Evolutionary conservation across 2,329 filamentous ascomycete species (phyloP), one percentile per base, ranked within the genome.

Genomic region (Hortaea sp.): DNA sequence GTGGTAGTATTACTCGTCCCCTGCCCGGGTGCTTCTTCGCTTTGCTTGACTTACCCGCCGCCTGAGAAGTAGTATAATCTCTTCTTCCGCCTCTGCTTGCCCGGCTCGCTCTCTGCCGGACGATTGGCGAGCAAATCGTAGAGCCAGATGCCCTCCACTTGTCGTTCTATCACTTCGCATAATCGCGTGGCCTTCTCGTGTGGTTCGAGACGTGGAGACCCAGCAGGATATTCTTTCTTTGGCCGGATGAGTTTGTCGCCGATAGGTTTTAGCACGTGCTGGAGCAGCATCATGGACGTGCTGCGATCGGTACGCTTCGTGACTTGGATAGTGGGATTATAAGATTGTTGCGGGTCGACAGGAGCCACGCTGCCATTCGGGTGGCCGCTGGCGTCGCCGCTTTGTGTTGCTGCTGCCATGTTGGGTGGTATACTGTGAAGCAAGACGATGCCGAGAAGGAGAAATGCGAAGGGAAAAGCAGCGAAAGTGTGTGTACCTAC

Each of bases 51-150:
- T 20, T 20, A 20, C 3, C 73, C 74, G 5, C 77, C 77, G 1
- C 77, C 77, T 0, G 68, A 67, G 50, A 78, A 78, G 49, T 79
- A 80, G 49, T 75, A 72, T 27, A 81, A 61, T 4, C 65, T 58
- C 49, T 63, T 66, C 7, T n/a, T 41, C 27, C 42, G 32, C 13
- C 38, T 48, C 42, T 53, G 59, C 39, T 53, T 28, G 6, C 38
- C 9, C 37, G 37, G 37, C 7, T 10, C 37, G 10, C 7, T n/a
- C 10, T 39, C 37, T 3, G 28, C 39, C 11, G 39, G 37, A 12
- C 39, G 44, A 46, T 48, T 4, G 63, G 52, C 43, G 7, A 54
- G 40, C 5, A 74, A 49, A 42, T 73, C 70, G 59, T 75, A 76
- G 13, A 74, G 60, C 51, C 66, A 66, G 9, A 74, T 66, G 40